Percentiles rank a stretch among this genome's conserved stretches.
phyloP scores from a whole-genome alignment of 768 basidiomycete genomes.

The Tulasnella sp. region DNA sequence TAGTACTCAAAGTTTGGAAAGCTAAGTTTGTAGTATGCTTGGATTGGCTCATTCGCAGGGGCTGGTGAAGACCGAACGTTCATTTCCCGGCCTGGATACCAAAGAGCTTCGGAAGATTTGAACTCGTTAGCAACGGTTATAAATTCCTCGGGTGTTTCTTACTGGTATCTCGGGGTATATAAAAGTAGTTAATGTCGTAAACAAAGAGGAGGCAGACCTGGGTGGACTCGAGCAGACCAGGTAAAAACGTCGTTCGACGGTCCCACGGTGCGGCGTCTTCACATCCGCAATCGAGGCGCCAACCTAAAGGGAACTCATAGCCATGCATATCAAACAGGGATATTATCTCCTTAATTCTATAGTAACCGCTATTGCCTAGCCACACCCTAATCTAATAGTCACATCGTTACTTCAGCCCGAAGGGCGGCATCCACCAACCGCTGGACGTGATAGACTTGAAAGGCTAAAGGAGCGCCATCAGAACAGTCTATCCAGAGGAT shows the following conservation, averaged over 20 bases:
- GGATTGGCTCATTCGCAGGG: slow-evolving; percentile 43
- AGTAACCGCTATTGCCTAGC: neutral
- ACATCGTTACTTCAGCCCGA: neutral
- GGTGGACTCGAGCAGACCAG: slow-evolving; percentile 6
- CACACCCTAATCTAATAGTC: neutral
- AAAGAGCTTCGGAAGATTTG: neutral
- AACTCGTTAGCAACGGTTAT: neutral
- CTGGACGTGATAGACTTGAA: neutral
- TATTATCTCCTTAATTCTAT: neutral
- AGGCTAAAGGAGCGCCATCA: neutral
- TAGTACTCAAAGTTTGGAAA: slow-evolving; percentile 96
- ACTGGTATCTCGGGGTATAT: neutral
- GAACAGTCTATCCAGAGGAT: neutral
- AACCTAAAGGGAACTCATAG: no score
- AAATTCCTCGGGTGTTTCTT: neutral
- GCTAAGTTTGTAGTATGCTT: slow-evolving; percentile 89
- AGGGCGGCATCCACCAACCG: neutral
- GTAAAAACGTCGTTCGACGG: slow-evolving; percentile 4
- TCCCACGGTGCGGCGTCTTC: slow-evolving; percentile 2
- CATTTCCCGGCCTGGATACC: neutral
- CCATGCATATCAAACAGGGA: no score
- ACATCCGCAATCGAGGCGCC: neutral
- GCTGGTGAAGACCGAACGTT: slow-evolving; percentile 1
- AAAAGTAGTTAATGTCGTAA: neutral
- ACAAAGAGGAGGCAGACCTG: neutral